phyloP scores from a whole-genome alignment of 2,329 filamentous ascomycete genomes.

The Colletotrichum tofieldiae region DNA sequence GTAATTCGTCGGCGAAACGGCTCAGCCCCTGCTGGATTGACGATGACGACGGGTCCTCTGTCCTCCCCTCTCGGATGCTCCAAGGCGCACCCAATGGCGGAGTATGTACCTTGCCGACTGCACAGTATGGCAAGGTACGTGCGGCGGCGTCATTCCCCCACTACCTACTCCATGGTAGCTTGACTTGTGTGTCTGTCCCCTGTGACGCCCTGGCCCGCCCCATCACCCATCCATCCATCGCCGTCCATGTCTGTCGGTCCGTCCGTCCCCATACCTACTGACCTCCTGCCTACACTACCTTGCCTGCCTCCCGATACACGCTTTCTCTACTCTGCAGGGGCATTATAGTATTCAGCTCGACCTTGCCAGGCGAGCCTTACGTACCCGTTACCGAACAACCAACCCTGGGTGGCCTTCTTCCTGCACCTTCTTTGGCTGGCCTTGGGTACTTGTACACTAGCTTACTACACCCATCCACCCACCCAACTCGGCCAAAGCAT shows the following conservation, averaged over 20 bases:
- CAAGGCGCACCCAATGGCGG: neutral
- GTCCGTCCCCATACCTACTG: neutral
- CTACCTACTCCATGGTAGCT: neutral
- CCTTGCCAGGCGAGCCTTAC: constrained; percentile 19
- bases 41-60: constrained; percentile 27
- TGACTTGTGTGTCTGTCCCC: no score
- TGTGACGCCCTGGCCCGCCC: no score
- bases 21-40: constrained; percentile 30
- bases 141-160: constrained; percentile 6
- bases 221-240: neutral
- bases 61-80: neutral
- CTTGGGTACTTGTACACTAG: neutral
- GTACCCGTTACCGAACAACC: constrained; percentile 28
- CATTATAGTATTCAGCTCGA: neutral
- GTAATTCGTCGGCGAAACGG: constrained; percentile 38
- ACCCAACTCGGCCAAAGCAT: constrained; percentile 1
- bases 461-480: neutral
- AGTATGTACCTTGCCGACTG: neutral
- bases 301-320: constrained; percentile 4
- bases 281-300: constrained; percentile 2
- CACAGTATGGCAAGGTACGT: neutral
- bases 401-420: neutral
- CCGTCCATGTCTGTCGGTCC: constrained; percentile 6
- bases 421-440: no score
- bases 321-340: neutral